Evolutionary conservation across 2,329 filamentous ascomycete species (phyloP), one percentile per base, ranked within the genome.

Genomic region (Leptographium galeiforme): DNA sequence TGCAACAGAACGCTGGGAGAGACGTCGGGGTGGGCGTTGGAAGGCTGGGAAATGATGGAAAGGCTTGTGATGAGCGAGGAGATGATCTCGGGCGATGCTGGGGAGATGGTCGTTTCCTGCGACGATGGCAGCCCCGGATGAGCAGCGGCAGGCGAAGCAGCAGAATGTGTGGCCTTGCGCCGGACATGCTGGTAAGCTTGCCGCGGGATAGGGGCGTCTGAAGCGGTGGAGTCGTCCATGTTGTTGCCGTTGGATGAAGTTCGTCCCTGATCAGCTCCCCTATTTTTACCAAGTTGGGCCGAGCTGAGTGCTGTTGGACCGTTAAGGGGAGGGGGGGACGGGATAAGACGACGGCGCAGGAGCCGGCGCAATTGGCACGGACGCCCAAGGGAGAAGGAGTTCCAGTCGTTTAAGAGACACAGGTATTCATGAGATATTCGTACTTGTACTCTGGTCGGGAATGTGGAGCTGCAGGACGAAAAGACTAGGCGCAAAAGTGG

Each of bases 51-150:
- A 60, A 78, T 87, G 62, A 81, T 79, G 60, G 80, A 80, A 40
- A 85, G 74, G 52, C 77, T 88, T 58, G 82, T 87, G 68, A 85
- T 89, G 52, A 81, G 71, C 53, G 75, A 78, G 32, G 79, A 82
- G 55, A 84, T 88, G 64, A 89, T 78, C 63, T 87, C 83, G 55
- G 85, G 84, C 8, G 60, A 59, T 4, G 59, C 59, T 14, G 56
- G 49, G 5, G 59, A 6, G 8, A 59, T 48, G n/a, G 52, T n/a
- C 19, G 8, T 19, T 41, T 53, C 53, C 51, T 56, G 56, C 36
- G 61, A 41, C 34, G 61, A 54, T 38, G 55, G 33, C 14, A 49
- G 12, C 41, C 53, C 53, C 32, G 56, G 58, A 14, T 13, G 13
- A 63, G 63, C 60, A 64, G 57, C 6, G 63, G 62, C 55, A 61